These are phyloP conservation scores for Hemisphaericaspora xylofermentans DNA, from an alignment of 1,139 yeast species.

Conservation along the genomic window DNA sequence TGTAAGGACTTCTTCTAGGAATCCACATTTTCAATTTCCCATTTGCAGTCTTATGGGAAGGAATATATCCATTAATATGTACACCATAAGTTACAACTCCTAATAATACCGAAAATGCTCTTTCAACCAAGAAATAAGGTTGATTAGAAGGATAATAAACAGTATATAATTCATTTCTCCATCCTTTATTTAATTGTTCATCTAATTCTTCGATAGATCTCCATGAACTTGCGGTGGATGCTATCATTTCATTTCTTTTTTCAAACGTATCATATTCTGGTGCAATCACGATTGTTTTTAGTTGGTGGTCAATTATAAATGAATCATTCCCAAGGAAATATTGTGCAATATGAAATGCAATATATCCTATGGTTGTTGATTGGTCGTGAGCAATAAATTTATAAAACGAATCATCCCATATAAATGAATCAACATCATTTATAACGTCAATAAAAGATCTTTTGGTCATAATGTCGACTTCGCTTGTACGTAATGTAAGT, in stretches of 20 bases:
- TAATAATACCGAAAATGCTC: slow-evolving; percentile 75
- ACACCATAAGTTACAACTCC: slow-evolving; percentile 92
- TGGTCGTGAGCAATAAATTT: slow-evolving; percentile 53
- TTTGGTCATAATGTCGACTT: slow-evolving; percentile 8
- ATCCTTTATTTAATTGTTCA: slow-evolving; percentile 55
- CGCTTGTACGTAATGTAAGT: too few species aligned
- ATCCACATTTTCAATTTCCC: slow-evolving; percentile 71
- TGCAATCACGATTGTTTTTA: slow-evolving; percentile 36
- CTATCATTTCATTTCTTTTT: slow-evolving; percentile 46
- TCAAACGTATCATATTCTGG: slow-evolving; percentile 42
- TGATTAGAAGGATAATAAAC: slow-evolving; percentile 55
- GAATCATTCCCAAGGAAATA: slow-evolving; percentile 23
- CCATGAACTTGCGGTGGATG: slow-evolving; percentile 45
- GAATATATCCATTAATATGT: slow-evolving; percentile 78
- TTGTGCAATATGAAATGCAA: slow-evolving; percentile 47
- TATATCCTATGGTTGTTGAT: slow-evolving; percentile 47
- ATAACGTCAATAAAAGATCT: slow-evolving; percentile 23
- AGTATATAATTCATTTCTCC: slow-evolving; percentile 85
- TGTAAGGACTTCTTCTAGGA: slow-evolving; percentile 72
- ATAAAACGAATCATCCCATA: slow-evolving; percentile 27
- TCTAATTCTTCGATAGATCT: slow-evolving; percentile 35
- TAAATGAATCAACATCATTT: slow-evolving; percentile 51
- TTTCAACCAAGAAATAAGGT: slow-evolving; percentile 70
- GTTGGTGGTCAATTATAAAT: slow-evolving; percentile 33
- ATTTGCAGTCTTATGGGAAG: slow-evolving; percentile 31